A percentile compares a stretch with the other conserved stretches of the same genome.
Evolutionary conservation across 2,329 filamentous ascomycete genomes (phyloP).

Genomic region (Cladophialophora psammophila): DNA sequence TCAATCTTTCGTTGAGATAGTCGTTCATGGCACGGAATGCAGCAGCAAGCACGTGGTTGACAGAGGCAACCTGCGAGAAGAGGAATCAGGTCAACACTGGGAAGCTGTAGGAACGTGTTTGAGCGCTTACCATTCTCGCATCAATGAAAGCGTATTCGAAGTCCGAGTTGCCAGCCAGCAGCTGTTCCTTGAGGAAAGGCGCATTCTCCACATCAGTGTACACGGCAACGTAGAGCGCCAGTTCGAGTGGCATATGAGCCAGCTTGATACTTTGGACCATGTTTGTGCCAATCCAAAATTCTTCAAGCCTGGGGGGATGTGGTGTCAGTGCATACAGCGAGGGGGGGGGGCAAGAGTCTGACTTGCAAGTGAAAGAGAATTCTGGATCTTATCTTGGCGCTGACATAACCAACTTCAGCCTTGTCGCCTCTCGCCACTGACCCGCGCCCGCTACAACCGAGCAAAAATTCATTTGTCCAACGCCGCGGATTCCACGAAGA

Average conservation of each 20-base stretch:
- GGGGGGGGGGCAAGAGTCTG: neutral
- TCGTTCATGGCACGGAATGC: slow-evolving; percentile 78
- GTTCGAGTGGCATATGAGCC: slow-evolving; percentile 74
- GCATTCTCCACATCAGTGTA: slow-evolving; percentile 82
- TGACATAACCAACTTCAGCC: neutral
- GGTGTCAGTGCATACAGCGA: too few relatives aligned
- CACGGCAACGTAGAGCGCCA: slow-evolving; percentile 75
- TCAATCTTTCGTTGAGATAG: slow-evolving; percentile 67
- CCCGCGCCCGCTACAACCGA: neutral
- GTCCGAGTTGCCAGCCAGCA: slow-evolving; percentile 80
- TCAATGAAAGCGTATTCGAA: slow-evolving; percentile 97
- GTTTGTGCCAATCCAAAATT: neutral
- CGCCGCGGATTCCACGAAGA: too few relatives aligned
- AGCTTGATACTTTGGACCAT: slow-evolving; percentile 72
- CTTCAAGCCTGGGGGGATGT: neutral
- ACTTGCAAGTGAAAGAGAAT: neutral
- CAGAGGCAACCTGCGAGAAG: slow-evolving; percentile 68
- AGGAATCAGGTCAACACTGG: slow-evolving; percentile 2
- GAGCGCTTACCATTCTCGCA: slow-evolving; percentile 71
- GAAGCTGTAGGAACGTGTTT: neutral
- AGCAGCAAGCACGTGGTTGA: slow-evolving; percentile 75
- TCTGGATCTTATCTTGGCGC: neutral
- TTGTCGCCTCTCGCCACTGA: neutral
- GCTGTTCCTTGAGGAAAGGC: slow-evolving; percentile 77
- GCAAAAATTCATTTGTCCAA: too few relatives aligned